These are phyloP conservation scores for Xerocomus amazonicus DNA, from an alignment of 1,284 basidiomycete genomes.

Conservation along the genomic window DNA sequence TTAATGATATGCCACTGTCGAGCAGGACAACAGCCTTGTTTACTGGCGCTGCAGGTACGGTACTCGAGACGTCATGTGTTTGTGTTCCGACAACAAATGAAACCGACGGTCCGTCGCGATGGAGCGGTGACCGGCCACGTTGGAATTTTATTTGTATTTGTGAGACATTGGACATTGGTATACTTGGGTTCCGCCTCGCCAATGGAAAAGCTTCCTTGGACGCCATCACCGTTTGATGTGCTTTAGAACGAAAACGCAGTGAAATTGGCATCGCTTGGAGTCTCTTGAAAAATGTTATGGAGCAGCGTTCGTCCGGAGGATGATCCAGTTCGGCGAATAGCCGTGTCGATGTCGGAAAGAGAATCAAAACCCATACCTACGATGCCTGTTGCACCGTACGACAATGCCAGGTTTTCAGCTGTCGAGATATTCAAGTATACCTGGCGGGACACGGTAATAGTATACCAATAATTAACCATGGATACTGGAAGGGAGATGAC, in stretches of 20 bases:
- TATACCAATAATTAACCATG: constrained; percentile 28
- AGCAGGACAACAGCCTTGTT: constrained; percentile 69
- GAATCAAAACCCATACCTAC: constrained; percentile 74
- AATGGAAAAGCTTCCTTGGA: constrained; percentile 66
- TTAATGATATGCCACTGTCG: constrained; percentile 76
- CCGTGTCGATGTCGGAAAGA: constrained; percentile 63
- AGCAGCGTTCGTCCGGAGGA: constrained; percentile 64
- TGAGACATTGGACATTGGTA: constrained; percentile 50
- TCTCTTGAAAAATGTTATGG: constrained; percentile 68
- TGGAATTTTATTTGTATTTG: constrained; percentile 52
- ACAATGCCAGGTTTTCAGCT: constrained; percentile 66
- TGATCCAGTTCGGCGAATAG: constrained; percentile 53
- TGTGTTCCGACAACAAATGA: constrained; percentile 56
- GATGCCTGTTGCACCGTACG: constrained; percentile 69
- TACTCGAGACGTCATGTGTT: constrained; percentile 49
- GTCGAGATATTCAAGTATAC: constrained; percentile 61
- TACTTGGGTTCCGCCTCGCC: constrained; percentile 68
- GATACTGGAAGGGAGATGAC: constrained; percentile 2
- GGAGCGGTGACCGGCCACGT: constrained; percentile 66
- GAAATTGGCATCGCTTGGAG: constrained; percentile 69
- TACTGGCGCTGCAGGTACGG: constrained; percentile 53
- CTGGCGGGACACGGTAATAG: constrained; percentile 62
- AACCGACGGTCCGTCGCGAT: constrained; percentile 69
- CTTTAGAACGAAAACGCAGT: constrained; percentile 71
- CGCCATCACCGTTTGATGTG: constrained; percentile 47